phyloP scores from a whole-genome alignment of 1,284 basidiomycete genomes.

The Ceratobasidium sp. region DNA sequence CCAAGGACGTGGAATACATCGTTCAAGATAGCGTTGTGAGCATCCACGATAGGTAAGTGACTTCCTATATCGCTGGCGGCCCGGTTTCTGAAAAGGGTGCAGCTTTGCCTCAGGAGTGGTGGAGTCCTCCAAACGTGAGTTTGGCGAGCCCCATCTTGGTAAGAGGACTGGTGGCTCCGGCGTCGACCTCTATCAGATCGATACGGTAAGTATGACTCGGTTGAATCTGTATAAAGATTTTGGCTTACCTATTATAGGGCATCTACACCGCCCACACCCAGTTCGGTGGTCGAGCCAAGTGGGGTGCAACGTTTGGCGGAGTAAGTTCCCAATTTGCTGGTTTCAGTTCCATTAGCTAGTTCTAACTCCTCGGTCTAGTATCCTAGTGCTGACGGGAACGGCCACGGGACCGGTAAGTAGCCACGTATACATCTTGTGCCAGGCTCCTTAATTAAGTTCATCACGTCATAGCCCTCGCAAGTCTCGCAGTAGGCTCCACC shows the following conservation, averaged over 20 bases:
- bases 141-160: background rate
- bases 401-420: constrained; percentile 33
- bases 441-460: background rate
- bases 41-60: constrained; percentile 5
- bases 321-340: constrained; percentile 6
- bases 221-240: no score
- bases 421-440: background rate
- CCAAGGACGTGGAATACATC: constrained; percentile 43
- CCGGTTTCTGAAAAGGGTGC: background rate
- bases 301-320: constrained; percentile 28
- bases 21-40: constrained; percentile 18
- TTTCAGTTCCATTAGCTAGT: no score
- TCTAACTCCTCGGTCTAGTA: constrained; percentile 7
- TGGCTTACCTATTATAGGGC: background rate
- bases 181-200: constrained; percentile 39
- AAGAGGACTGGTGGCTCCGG: constrained; percentile 23
- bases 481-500: constrained; percentile 12
- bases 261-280: constrained; percentile 35
- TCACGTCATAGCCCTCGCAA: background rate
- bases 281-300: constrained; percentile 44
- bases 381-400: constrained; percentile 36
- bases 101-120: constrained; percentile 2
- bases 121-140: no score
- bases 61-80: background rate
- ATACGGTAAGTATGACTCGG: constrained; percentile 24